Conservation (phyloP, 768 basidiomycete species). For the Melanogaster broomeanus region DNA sequence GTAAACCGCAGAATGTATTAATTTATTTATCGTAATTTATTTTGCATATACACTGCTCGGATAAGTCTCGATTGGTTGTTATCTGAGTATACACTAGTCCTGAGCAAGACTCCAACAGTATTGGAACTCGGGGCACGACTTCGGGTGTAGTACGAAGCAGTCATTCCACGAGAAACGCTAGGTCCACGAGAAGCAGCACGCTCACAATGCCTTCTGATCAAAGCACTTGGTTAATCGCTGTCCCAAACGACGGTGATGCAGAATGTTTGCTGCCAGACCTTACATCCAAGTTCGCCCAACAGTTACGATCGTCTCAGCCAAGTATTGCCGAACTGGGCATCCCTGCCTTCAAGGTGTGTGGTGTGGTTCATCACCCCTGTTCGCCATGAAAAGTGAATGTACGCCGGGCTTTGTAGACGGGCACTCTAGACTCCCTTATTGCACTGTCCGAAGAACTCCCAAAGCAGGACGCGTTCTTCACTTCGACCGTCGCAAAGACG, state of each 20-base stretch:
- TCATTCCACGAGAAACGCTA: conserved; percentile 5
- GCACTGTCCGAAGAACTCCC: conserved; percentile 89
- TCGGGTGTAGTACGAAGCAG: background rate
- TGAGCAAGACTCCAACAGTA: background rate
- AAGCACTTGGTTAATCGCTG: conserved; percentile 89
- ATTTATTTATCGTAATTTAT: conserved; percentile 12
- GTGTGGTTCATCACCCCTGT: background rate
- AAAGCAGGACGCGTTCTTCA: conserved; percentile 89
- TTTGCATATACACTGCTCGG: background rate
- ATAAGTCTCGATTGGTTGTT: conserved; percentile 13
- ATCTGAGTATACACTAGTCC: background rate
- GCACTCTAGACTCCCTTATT: conserved; percentile 88
- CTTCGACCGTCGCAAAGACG: conserved; percentile 83
- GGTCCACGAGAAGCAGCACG: conserved; percentile 8
- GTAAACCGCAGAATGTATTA: conserved; percentile 3
- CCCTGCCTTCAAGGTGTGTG: conserved; percentile 85
- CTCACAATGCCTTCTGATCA: conserved; percentile 95
- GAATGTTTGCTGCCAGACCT: conserved; percentile 73
- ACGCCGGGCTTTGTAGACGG: conserved; percentile 58
- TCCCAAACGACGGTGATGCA: conserved; percentile 85
- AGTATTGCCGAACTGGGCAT: conserved; percentile 68
- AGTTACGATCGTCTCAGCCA: conserved; percentile 50
- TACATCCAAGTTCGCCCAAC: conserved; percentile 57
- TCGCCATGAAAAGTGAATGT: conserved; percentile 6
- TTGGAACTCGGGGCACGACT: background rate